Percentiles rank a stretch among this genome's conserved stretches.
Conservation (phyloP, 2,329 filamentous ascomycete genomes). For the Colletotrichum sp. region DNA sequence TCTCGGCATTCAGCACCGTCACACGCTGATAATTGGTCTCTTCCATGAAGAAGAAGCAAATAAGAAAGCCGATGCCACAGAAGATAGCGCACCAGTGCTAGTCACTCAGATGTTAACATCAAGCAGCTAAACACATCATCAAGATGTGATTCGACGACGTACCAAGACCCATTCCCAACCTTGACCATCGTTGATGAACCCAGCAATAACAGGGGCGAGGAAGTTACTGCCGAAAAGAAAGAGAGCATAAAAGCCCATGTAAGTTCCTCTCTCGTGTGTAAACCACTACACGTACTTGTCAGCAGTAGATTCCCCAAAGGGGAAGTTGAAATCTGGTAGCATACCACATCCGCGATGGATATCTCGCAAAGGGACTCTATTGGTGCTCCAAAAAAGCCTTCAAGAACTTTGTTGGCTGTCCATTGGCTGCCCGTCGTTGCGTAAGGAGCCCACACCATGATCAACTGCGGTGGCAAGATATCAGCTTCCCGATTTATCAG, state of each 20-base stretch:
- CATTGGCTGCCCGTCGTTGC: constrained; percentile 26
- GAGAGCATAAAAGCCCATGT: constrained; percentile 31
- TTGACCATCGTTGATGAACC: constrained; percentile 34
- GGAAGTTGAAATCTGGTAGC: background rate
- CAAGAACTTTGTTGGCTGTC: constrained; percentile 31
- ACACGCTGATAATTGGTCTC: constrained; percentile 52
- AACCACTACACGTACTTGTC: constrained; percentile 20
- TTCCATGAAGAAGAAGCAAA: constrained; percentile 56
- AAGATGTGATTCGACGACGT: background rate
- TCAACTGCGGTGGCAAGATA: background rate
- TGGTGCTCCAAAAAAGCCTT: constrained; percentile 30
- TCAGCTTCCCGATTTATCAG: background rate
- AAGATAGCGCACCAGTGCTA: constrained; percentile 33
- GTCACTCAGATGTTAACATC: background rate
- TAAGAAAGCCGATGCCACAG: constrained; percentile 30
- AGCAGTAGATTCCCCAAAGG: background rate
- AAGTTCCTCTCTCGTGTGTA: constrained; percentile 31
- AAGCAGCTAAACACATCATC: accelerated
- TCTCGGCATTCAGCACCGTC: constrained; percentile 23
- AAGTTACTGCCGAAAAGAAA: constrained; percentile 29
- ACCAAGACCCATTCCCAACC: constrained; percentile 34
- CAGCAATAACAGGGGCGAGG: constrained; percentile 36
- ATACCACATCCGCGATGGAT: constrained; percentile 29
- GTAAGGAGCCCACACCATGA: constrained; percentile 39
- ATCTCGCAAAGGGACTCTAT: constrained; percentile 34